phyloP scores from a whole-genome alignment of 805 yeast species.

The Cyberlindnera amylophila region DNA sequence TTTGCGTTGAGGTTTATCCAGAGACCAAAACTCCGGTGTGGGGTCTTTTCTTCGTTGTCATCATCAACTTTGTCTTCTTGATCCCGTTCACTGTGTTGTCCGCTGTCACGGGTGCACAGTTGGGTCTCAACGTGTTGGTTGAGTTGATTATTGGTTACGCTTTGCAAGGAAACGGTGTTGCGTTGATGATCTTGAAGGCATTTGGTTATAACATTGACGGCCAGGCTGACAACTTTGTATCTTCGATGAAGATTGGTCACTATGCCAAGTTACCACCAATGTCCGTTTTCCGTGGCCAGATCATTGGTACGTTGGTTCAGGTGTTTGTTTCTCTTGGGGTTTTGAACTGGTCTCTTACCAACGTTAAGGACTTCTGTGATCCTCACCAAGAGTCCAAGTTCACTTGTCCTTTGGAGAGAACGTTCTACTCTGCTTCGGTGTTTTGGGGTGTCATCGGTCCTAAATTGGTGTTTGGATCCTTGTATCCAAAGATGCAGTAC shows the following conservation, averaged over 20 bases:
- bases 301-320: constrained; percentile 32
- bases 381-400: constrained; percentile 36
- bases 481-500: constrained; percentile 61
- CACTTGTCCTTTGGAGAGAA: constrained; percentile 35
- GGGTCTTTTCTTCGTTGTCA: constrained; percentile 52
- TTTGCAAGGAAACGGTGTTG: constrained; percentile 46
- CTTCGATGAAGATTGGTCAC: constrained; percentile 41
- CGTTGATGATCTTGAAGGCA: constrained; percentile 48
- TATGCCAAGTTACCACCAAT: constrained; percentile 57
- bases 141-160: constrained; percentile 57
- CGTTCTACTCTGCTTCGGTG: constrained; percentile 39
- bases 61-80: constrained; percentile 45
- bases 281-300: constrained; percentile 48
- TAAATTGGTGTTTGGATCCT: constrained; percentile 48
- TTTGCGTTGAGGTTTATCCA: constrained; percentile 42
- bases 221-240: constrained; percentile 59
- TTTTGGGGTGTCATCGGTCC: constrained; percentile 58
- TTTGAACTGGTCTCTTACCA: constrained; percentile 33
- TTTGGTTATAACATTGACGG: constrained; percentile 57
- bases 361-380: constrained; percentile 33
- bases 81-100: constrained; percentile 48
- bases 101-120: constrained; percentile 44
- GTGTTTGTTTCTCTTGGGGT: constrained; percentile 30
- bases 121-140: constrained; percentile 50
- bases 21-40: constrained; percentile 52